A percentile compares a stretch with the other conserved stretches of the same genome.
Conservation (phyloP, 306 rosid species). For the Biancaea sappan region DNA sequence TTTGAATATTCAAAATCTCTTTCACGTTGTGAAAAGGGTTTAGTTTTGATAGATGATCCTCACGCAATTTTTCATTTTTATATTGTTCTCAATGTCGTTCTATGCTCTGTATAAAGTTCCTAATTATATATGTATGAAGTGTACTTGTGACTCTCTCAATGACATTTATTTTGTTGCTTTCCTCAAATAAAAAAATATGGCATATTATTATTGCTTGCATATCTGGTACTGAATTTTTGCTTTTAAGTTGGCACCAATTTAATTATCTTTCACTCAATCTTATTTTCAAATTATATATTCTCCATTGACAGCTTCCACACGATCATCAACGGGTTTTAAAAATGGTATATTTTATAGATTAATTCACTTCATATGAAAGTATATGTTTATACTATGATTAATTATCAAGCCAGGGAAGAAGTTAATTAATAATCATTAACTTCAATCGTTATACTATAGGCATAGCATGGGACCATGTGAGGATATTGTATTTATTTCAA, state of each 20-base stretch:
- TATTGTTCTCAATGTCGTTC: conserved; percentile 27
- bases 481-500: conserved; percentile 17
- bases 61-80: not conserved
- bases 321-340: not conserved
- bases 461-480: conserved; percentile 27
- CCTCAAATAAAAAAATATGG: not conserved
- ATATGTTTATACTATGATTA: too few relatives aligned
- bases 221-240: not conserved
- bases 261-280: not conserved
- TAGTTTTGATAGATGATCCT: conserved; percentile 17
- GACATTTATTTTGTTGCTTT: conserved; percentile 7
- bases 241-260: not conserved
- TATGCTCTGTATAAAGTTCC: conserved; percentile 22
- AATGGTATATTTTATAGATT: not conserved
- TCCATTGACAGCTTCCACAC: not conserved
- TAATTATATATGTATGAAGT: not conserved
- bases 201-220: too few relatives aligned
- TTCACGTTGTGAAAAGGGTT: conserved; percentile 33
- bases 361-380: not conserved
- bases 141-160: not conserved
- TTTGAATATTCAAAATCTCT: conserved; percentile 27
- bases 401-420: not conserved
- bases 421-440: conserved; percentile 11
- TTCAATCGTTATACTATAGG: not conserved
- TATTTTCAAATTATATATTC: not conserved